Evolutionary conservation across 768 basidiomycete species (phyloP).

Genomic region (Boletus vermiculosoides): DNA sequence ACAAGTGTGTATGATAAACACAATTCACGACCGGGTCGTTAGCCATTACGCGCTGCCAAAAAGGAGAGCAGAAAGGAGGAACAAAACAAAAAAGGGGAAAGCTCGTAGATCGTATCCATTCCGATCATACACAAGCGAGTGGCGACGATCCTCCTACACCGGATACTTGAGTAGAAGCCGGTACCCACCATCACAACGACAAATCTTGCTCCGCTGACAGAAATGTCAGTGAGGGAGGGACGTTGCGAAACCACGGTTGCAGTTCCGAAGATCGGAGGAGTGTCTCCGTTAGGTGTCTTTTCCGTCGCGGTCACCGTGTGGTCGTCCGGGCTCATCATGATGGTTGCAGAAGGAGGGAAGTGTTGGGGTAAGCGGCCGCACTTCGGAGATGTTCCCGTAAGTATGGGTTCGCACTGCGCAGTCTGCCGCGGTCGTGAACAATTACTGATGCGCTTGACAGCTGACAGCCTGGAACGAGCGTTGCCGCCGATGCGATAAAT

Average conservation of each 20-base stretch:
- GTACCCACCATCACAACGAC: conserved; percentile 52
- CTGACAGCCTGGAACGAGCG: no score
- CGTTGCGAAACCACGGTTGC: neutral
- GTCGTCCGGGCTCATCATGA: neutral
- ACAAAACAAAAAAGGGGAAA: no score
- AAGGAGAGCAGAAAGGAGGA: neutral
- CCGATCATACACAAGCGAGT: neutral
- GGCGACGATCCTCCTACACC: neutral
- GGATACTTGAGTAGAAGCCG: neutral
- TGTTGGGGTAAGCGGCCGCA: neutral
- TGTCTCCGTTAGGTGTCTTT: neutral
- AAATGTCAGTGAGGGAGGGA: neutral
- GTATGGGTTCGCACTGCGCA: no score
- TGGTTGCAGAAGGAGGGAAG: neutral
- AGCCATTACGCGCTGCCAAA: neutral
- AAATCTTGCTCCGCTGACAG: conserved; percentile 25
- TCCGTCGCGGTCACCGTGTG: neutral
- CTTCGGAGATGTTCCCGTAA: neutral
- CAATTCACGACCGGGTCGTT: neutral
- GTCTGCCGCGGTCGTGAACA: no score
- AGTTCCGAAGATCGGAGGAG: neutral
- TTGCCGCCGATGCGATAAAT: no score
- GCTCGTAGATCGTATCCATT: no score
- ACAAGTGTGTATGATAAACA: neutral
- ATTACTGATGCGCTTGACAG: no score